These are phyloP conservation scores for Penicillium fimorum DNA, from an alignment of 495 filamentous ascomycete genomes.

Conservation along the genomic window DNA sequence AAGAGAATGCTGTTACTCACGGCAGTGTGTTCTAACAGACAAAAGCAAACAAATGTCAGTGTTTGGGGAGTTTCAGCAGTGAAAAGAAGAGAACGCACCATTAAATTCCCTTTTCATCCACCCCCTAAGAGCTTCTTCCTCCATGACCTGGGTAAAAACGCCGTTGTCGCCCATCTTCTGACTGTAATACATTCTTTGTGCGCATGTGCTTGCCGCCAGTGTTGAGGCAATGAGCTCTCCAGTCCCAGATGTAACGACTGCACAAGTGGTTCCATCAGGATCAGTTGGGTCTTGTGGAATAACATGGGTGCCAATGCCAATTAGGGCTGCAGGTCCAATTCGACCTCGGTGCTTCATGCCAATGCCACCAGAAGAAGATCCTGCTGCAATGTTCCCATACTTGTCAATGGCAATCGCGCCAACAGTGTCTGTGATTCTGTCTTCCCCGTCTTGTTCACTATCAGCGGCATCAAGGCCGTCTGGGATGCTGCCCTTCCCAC, in stretches of 20 bases:
- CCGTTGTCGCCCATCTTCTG: constrained; percentile 59
- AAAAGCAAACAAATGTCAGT: constrained; percentile 19
- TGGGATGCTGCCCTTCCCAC: constrained; percentile 57
- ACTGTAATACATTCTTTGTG: constrained; percentile 69
- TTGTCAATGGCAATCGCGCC: constrained; percentile 90
- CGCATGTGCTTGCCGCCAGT: constrained; percentile 75
- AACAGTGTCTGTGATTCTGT: constrained; percentile 83
- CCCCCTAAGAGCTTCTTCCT: constrained; percentile 66
- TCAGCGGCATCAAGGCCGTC: constrained; percentile 41
- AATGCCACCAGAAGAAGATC: constrained; percentile 98
- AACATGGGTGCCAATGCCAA: constrained; percentile 85
- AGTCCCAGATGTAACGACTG: constrained; percentile 84
- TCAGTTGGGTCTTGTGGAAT: constrained; percentile 68
- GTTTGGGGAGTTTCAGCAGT: background rate
- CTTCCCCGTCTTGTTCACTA: constrained; percentile 19
- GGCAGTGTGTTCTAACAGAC: constrained; percentile 62
- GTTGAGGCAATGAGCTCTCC: constrained; percentile 97
- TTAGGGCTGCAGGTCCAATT: constrained; percentile 86
- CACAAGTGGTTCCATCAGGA: constrained; percentile 60
- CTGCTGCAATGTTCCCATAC: constrained; percentile 85
- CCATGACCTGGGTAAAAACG: constrained; percentile 58
- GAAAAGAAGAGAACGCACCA: constrained; percentile 39
- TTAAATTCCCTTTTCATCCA: constrained; percentile 81
- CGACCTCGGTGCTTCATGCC: constrained; percentile 95
- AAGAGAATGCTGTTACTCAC: constrained; percentile 66